These are phyloP conservation scores for Metschnikowia aberdeeniae DNA, from an alignment of 805 yeast genomes.

Conservation along the genomic window DNA sequence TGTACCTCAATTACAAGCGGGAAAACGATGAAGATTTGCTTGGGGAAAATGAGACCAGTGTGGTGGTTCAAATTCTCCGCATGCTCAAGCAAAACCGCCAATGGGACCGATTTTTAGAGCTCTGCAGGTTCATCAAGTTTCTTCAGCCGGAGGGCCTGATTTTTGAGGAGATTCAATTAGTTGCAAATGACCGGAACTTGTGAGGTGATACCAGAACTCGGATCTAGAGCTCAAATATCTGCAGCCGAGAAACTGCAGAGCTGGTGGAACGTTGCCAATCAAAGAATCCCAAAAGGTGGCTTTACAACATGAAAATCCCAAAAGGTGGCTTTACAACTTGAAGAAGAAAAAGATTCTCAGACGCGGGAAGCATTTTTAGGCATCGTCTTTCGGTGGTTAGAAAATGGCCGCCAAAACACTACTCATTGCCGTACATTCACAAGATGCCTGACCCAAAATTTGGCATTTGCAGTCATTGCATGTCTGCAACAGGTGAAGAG, in stretches of 20 bases:
- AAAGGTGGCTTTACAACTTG: too few species aligned
- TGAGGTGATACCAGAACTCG: not conserved
- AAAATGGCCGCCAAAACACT: too few species aligned
- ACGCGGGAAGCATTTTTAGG: too few species aligned
- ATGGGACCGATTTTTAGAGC: constrained; percentile 53
- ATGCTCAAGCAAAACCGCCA: constrained; percentile 38
- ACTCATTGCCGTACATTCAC: too few species aligned
- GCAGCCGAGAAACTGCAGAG: not conserved
- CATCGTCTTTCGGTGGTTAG: too few species aligned
- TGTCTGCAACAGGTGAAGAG: not conserved
- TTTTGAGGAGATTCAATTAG: constrained; percentile 11
- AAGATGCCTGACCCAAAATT: too few species aligned
- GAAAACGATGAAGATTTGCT: constrained; percentile 19
- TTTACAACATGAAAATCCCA: too few species aligned
- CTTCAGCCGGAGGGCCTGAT: constrained; percentile 41
- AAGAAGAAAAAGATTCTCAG: too few species aligned
- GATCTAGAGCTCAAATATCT: not conserved
- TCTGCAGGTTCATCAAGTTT: constrained; percentile 50
- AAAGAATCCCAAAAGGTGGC: too few species aligned
- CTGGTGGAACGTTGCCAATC: too few species aligned
- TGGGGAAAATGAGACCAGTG: constrained; percentile 31
- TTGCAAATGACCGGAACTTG: not conserved
- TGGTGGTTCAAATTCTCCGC: constrained; percentile 41
- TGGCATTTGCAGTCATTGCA: too few species aligned
- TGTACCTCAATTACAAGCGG: constrained; percentile 48